phyloP scores from a whole-genome alignment of 2,329 filamentous ascomycete species.

The Pestalotiopsis sp. region DNA sequence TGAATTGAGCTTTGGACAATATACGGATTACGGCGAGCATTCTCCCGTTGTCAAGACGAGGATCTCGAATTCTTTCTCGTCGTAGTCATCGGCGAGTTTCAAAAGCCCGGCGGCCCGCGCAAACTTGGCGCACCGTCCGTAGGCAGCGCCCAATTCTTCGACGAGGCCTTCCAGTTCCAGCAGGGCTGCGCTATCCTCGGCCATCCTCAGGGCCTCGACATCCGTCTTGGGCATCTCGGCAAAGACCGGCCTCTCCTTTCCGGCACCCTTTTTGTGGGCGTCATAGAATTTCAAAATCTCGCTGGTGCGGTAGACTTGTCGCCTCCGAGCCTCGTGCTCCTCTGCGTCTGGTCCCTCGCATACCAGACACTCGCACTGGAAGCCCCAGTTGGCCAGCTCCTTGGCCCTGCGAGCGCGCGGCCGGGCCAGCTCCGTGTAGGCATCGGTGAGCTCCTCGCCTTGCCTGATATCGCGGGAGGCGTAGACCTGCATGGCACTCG shows the following conservation, averaged over 20 bases:
- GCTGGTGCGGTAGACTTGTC: constrained; percentile 5
- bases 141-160: constrained; percentile 4
- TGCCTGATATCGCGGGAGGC: constrained; percentile 4
- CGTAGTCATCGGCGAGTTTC: background rate
- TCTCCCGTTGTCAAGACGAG: background rate
- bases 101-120: background rate
- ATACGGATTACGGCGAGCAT: background rate
- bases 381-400: constrained; percentile 7
- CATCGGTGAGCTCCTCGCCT: constrained; percentile 5
- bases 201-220: background rate
- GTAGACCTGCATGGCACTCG: constrained; percentile 11
- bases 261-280: background rate
- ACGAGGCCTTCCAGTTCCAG: background rate
- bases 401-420: background rate
- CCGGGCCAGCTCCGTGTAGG: constrained; percentile 8
- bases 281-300: constrained; percentile 3
- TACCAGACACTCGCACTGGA: constrained; percentile 4
- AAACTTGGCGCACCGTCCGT: constrained; percentile 7
- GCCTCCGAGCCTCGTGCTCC: constrained; percentile 2
- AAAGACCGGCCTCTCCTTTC: constrained; percentile 4
- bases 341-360: background rate
- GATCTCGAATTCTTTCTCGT: constrained; percentile 4
- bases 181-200: constrained; percentile 4
- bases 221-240: constrained; percentile 11
- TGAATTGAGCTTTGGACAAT: background rate